Base-by-base conservation (phyloP, 2,329 filamentous ascomycete genomes). In the Stagonosporopsis vannaccii region DNA sequence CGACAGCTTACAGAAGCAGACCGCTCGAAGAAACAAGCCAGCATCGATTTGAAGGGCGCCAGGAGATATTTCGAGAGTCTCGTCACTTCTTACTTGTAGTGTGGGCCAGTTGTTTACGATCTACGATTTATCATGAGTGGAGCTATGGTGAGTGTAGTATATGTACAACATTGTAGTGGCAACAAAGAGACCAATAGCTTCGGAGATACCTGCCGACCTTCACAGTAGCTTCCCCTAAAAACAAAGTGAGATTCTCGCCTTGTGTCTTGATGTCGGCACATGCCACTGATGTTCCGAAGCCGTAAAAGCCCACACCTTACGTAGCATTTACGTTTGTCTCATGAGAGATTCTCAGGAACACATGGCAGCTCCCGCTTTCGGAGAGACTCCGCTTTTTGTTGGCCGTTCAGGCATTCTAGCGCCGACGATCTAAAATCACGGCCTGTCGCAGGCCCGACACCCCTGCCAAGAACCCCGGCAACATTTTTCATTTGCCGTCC, bases 11-110 rank as follows among this genome's bases (percentile, higher is more conserved):
- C 58, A 1, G 61, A 62, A 9, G 51, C 40, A 9, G 68, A 69
- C 13, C 57, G 49, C 26, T 41, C 9, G 62, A 64, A 44, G 61
- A 51, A 60, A 26, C 59, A 45, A 36, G 51, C 64, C 2, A 66
- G 45, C 30, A 50, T 71, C 19, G 55, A 44, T 7, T 49, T 69
- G 32, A 46, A 51, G 8, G 47, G 61, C 6, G 70, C 67, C 4
- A 70, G 73, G 45, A 57, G 23, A 32, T 74, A 73, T 45, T 75
- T 74, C 43, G 69, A 74, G 58, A 49, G 30, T 6, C 35, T 75
- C 20, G 67, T 66, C 13, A 65, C 65, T 25, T 49, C 59, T 8
- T 75, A 67, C 45, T 50, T 74, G 58, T 75, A 66, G 50, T 32
- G 42, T 50, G 2, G 13, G n/a, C n/a, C 25, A 8, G 25, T 23